phyloP scores from a whole-genome alignment of 257 asterid species.

The Nicotiana paniculata region DNA sequence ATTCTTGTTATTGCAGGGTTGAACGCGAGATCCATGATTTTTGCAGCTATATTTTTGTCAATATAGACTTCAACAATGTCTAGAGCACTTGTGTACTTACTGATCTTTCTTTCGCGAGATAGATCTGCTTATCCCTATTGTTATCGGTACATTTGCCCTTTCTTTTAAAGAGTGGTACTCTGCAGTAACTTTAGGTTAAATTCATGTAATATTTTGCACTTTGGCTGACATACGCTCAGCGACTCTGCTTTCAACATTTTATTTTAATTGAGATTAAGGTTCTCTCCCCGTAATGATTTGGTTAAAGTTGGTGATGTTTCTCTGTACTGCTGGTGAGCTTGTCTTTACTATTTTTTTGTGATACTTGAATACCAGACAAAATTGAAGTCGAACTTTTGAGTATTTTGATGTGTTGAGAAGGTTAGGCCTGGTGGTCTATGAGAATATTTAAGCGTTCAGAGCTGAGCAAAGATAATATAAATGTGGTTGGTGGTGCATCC shows the following conservation, averaged over 20 bases:
- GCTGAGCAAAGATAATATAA: too few species aligned
- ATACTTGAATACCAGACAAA: not conserved
- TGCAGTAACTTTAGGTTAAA: slow-evolving; percentile 1
- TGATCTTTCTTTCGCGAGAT: slow-evolving; percentile 12
- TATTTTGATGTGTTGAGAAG: too few species aligned
- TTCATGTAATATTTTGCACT: slow-evolving; percentile 1
- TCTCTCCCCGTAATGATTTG: not conserved
- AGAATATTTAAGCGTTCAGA: too few species aligned
- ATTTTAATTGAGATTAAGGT: not conserved
- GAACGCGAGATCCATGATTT: slow-evolving; percentile 19
- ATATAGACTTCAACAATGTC: slow-evolving; percentile 22
- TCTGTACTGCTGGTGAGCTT: not conserved
- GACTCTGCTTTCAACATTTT: not conserved
- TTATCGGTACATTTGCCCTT: not conserved
- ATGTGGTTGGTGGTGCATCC: not conserved
- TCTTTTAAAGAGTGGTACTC: not conserved
- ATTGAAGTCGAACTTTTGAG: not conserved
- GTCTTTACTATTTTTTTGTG: not conserved
- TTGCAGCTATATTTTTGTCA: slow-evolving; percentile 20
- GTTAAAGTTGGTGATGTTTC: not conserved
- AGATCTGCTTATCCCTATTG: not conserved
- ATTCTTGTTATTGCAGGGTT: slow-evolving; percentile 32
- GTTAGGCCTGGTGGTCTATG: too few species aligned
- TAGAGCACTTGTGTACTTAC: slow-evolving; percentile 9
- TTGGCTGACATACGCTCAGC: not conserved